Percentiles rank a stretch among this genome's conserved stretches.
phyloP scores from a whole-genome alignment of 1,284 basidiomycete genomes.

The Ganoderma lucidum region DNA sequence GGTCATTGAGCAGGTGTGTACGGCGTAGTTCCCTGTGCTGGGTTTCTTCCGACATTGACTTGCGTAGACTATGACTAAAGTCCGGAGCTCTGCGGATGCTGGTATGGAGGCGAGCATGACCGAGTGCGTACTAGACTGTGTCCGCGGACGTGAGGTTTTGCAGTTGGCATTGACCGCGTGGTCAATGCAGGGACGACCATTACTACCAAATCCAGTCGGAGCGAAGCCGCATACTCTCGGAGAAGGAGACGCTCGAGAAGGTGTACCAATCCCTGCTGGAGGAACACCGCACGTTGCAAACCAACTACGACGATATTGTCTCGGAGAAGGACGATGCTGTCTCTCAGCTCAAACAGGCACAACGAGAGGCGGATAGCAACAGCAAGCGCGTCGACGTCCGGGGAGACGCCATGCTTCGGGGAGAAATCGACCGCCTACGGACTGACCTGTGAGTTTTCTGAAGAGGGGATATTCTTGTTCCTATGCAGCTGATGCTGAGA shows the following conservation, averaged over 20 bases:
- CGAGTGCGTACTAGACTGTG: constrained; percentile 60
- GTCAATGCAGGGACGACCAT: constrained; percentile 73
- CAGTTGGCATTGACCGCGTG: neutral
- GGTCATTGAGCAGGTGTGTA: constrained; percentile 80
- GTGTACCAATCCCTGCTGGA: constrained; percentile 80
- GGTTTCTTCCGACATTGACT: neutral
- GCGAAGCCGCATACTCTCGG: constrained; percentile 72
- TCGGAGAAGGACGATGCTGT: constrained; percentile 79
- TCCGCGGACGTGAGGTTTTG: neutral
- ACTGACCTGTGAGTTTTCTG: constrained; percentile 75
- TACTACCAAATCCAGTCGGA: constrained; percentile 87
- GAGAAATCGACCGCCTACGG: constrained; percentile 83
- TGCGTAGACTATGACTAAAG: constrained; percentile 76
- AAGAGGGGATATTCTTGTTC: neutral
- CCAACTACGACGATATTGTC: constrained; percentile 70
- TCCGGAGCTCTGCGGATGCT: constrained; percentile 54
- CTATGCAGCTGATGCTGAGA: constrained; percentile 35
- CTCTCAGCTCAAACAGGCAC: constrained; percentile 62
- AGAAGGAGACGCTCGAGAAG: constrained; percentile 85
- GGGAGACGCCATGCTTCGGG: constrained; percentile 72
- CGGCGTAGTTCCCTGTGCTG: neutral
- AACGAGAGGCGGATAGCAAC: constrained; percentile 65
- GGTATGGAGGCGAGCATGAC: constrained; percentile 71
- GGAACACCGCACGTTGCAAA: constrained; percentile 78
- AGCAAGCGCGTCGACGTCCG: constrained; percentile 65